Conservation (phyloP, 2,329 filamentous ascomycete genomes). For the Diplodia mutila region DNA sequence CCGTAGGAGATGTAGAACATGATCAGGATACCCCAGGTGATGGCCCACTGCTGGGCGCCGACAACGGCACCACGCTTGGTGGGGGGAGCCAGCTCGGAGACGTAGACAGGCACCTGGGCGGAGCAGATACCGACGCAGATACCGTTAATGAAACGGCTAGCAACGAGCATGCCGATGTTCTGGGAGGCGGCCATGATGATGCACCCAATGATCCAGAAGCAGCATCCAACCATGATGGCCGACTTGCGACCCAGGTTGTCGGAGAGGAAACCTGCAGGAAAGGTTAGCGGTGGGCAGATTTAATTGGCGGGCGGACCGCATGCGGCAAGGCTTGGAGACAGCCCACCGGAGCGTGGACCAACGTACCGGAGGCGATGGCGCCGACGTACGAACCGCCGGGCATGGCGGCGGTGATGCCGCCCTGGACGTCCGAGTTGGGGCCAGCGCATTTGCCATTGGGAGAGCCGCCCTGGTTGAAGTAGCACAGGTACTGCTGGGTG, state of each 20-base stretch:
- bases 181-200: conserved; percentile 66
- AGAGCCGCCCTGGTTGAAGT: conserved; percentile 64
- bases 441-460: conserved; percentile 52
- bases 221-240: conserved; percentile 57
- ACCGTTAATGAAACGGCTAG: conserved; percentile 70
- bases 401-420: conserved; percentile 72
- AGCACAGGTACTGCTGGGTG: conserved; percentile 70
- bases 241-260: conserved; percentile 60
- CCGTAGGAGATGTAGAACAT: conserved; percentile 62
- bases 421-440: conserved; percentile 61
- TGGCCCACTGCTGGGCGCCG: conserved; percentile 73
- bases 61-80: conserved; percentile 67
- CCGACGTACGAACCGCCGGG: conserved; percentile 71
- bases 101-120: conserved; percentile 70
- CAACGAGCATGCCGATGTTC: conserved; percentile 71
- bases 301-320: not conserved
- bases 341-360: conserved; percentile 4
- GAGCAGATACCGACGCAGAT: conserved; percentile 74
- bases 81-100: conserved; percentile 66
- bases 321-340: not conserved
- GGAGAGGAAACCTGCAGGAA: conserved; percentile 49
- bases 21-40: conserved; percentile 70
- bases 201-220: conserved; percentile 62
- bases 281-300: no score
- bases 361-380: conserved; percentile 56